phyloP scores from a whole-genome alignment of 768 basidiomycete species.

The Termitomyces bulborhizus region DNA sequence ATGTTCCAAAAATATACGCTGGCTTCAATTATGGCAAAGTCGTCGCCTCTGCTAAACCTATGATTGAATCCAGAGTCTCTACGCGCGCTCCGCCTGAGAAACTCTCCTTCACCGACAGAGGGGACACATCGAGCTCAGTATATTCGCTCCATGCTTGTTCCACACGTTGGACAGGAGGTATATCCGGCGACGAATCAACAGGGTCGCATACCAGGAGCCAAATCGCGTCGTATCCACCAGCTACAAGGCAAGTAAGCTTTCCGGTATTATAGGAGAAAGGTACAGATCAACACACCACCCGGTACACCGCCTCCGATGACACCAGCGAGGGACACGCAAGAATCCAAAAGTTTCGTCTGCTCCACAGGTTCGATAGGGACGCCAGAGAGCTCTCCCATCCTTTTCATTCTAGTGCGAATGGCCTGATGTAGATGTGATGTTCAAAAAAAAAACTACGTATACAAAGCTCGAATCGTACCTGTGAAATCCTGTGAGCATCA shows the following conservation, averaged over 20 bases:
- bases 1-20: neutral
- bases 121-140: constrained; percentile 59
- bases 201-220: constrained; percentile 85
- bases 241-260: constrained; percentile 33
- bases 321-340: constrained; percentile 70
- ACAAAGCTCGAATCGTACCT: constrained; percentile 32
- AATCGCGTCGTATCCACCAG: constrained; percentile 95
- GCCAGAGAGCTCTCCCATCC: constrained; percentile 70
- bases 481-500: constrained; percentile 47
- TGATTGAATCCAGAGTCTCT: constrained; percentile 51
- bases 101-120: constrained; percentile 68
- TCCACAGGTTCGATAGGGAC: constrained; percentile 89
- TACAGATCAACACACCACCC: constrained; percentile 57
- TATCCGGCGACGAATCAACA: constrained; percentile 33
- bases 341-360: constrained; percentile 80
- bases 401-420: constrained; percentile 74
- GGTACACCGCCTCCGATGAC: constrained; percentile 95
- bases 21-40: neutral
- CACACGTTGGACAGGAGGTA: constrained; percentile 50
- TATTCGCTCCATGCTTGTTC: constrained; percentile 67
- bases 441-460: neutral
- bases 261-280: neutral
- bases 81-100: constrained; percentile 56
- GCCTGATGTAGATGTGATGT: constrained; percentile 33
- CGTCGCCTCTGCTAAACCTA: constrained; percentile 41